Evolutionary conservation across 2,329 filamentous ascomycete species (phyloP), one percentile per base, ranked within the genome.

Genomic region (Diplodia corticola): DNA sequence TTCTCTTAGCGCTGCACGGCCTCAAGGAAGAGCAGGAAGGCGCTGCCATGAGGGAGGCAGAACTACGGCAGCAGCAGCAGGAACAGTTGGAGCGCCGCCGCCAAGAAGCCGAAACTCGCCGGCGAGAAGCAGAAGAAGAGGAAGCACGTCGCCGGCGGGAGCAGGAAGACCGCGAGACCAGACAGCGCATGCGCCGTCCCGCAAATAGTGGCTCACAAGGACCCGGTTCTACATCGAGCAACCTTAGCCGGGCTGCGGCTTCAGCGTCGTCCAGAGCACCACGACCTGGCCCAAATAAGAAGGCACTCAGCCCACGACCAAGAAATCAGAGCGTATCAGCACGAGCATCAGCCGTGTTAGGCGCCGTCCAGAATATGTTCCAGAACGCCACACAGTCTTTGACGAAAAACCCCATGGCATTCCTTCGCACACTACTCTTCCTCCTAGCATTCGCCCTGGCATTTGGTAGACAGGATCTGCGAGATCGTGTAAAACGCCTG

Each of bases 1-100:
- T 98, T 76, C 80, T 96, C 17, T 90, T 94, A 71, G 94, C 93
- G 4, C 83, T 98, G 17, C 88, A 96, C 75, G 89, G 88, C 63
- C 82, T 98, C 33, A 90, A 91, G 71, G 93, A 97, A 70, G 93
- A 97, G 74, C 91, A 91, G 73, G 85, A 89, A 65, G 87, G 89
- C 68, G 87, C 89, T n/a, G 88, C 89, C 70, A 82, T 87, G 67
- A 81, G 85, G 15, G 85, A 86, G 61, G 83, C 84, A 74, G 80
- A 91, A 84, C 75, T 88, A 71, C 71, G 90, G 84, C 79, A 89
- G 83, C 80, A 84, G 67, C 85, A 85, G 64, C 81, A 85, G 65
- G 84, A 84, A 70, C 83, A 86, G 70, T 75, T 86, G 63, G 82
- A 83, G 69, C 72, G 83, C 68, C 78, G 80, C 53, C 80, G 84